Conservation (phyloP, 139 green algal genomes). For the Chlamydomonas incerta region DNA sequence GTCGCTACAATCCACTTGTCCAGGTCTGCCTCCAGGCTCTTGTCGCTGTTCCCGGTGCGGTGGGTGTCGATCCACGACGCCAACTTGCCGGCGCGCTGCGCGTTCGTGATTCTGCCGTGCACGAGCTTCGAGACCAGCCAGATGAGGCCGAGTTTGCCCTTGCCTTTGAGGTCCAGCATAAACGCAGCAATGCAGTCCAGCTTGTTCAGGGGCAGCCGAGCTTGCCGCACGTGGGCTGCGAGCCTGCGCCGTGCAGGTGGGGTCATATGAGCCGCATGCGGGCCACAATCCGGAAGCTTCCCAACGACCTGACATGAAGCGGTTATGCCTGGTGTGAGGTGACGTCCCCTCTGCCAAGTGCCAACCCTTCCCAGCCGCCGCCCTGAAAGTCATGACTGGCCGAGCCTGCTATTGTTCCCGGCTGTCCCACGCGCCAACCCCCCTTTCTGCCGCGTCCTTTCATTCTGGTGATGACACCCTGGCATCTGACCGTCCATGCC, state of each 20-base stretch:
- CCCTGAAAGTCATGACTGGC: no score
- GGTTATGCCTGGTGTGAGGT: no score
- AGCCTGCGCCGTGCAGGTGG: not conserved
- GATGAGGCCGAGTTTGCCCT: not conserved
- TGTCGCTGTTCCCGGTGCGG: not conserved
- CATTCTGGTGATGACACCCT: no score
- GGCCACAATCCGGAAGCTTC: no score
- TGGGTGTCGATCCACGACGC: not conserved
- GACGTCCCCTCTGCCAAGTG: no score
- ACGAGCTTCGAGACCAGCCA: not conserved
- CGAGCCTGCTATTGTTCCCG: no score
- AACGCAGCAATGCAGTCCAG: not conserved
- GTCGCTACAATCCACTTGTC: not conserved
- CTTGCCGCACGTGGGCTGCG: not conserved
- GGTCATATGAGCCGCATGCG: no score
- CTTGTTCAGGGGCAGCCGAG: not conserved
- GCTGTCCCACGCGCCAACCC: no score
- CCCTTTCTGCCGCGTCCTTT: no score
- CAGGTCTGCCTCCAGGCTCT: not conserved
- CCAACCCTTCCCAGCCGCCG: no score
- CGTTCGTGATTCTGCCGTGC: not conserved
- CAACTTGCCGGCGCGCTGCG: not conserved
- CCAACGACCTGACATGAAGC: no score
- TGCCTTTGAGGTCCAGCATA: conserved; percentile 1
- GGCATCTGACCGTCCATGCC: no score